Conservation (phyloP, 345 rosid species). For the Eucalyptus tenuipes region DNA sequence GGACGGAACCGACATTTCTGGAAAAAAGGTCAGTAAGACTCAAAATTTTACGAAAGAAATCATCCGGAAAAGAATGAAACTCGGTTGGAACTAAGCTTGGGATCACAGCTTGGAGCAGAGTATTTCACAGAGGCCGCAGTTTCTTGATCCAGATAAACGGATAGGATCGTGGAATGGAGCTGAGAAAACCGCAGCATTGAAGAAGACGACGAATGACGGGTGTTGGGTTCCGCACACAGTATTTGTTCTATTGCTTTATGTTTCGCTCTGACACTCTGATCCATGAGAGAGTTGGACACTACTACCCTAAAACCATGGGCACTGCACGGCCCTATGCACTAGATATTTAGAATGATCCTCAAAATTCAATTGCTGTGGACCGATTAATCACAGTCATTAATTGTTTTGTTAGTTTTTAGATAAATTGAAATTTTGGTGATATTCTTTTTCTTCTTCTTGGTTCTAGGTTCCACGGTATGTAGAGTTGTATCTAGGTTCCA, state of each 20-base stretch:
- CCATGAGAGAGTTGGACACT: not conserved
- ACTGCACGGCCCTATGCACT: not conserved
- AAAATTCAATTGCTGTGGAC: not conserved
- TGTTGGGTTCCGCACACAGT: not conserved
- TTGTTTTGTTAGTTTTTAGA: not conserved
- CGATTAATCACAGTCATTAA: not conserved
- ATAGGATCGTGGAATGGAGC: not conserved
- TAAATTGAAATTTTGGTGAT: not conserved
- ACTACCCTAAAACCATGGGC: not conserved
- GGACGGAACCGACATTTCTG: not conserved
- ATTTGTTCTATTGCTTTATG: not conserved
- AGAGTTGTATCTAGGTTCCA: no score
- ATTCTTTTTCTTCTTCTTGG: not conserved
- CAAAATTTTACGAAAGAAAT: not conserved
- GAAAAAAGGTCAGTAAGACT: not conserved
- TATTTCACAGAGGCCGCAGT: not conserved
- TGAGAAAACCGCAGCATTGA: not conserved
- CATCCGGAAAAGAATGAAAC: not conserved
- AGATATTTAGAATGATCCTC: not conserved
- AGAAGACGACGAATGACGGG: not conserved
- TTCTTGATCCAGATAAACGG: not conserved
- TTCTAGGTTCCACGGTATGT: rapidly evolving
- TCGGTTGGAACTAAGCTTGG: not conserved
- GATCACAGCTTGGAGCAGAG: not conserved
- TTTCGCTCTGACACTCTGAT: not conserved